Percentiles rank a stretch among this genome's conserved stretches.
Conservation (phyloP, 202 grass and related monocot genomes). For the Cymbopogon flexuosus region DNA sequence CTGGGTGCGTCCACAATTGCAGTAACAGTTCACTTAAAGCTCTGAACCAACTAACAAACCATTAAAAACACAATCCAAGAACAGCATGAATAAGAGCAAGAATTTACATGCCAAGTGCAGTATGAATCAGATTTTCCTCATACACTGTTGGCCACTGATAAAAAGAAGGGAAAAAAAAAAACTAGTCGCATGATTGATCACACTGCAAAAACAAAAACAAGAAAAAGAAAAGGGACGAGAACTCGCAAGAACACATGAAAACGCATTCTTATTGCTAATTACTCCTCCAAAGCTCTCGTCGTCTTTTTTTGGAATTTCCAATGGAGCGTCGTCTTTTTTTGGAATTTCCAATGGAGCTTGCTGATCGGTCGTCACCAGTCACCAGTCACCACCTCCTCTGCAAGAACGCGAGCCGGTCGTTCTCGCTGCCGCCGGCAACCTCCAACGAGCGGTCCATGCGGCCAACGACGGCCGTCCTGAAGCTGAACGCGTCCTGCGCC, state of each 20-base stretch:
- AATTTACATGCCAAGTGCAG: slow-evolving; percentile 54
- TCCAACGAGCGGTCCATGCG: slow-evolving; percentile 55
- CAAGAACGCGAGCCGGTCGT: slow-evolving; percentile 49
- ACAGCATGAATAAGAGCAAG: background rate
- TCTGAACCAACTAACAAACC: background rate
- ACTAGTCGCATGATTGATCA: slow-evolving; percentile 2
- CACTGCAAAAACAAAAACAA: background rate
- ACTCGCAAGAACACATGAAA: slow-evolving; percentile 46
- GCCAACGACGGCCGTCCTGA: slow-evolving; percentile 65
- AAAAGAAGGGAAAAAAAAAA: background rate
- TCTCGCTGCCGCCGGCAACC: slow-evolving; percentile 29
- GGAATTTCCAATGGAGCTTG: background rate
- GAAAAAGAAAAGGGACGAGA: slow-evolving; percentile 11
- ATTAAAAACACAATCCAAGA: background rate
- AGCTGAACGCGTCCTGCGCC: slow-evolving; percentile 63
- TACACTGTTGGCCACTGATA: slow-evolving; percentile 26
- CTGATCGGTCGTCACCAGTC: background rate
- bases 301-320: no score
- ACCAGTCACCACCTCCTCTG: slow-evolving; percentile 62
- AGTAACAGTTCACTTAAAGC: background rate
- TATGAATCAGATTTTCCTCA: slow-evolving; percentile 23
- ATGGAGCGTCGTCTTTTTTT: no score
- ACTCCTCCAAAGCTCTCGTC: slow-evolving; percentile 35
- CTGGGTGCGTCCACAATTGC: background rate
- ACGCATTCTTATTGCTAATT: slow-evolving; percentile 50